Conservation (phyloP, 768 basidiomycete genomes). For the Tubosaeta sp. region DNA sequence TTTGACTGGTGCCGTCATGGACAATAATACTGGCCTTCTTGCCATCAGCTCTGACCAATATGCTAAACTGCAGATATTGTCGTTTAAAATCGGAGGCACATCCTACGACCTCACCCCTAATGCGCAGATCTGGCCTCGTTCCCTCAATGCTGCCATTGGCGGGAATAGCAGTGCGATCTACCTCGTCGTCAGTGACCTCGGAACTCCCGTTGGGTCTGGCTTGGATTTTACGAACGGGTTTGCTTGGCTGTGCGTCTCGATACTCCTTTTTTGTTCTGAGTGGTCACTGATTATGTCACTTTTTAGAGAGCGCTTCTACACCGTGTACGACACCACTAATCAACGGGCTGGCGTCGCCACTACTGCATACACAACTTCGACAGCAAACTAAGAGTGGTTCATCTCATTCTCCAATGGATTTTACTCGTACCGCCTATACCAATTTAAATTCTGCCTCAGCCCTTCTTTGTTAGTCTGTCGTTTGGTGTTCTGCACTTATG, state of each 20-base stretch:
- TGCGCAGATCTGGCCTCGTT: conserved; percentile 7
- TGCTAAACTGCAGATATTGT: conserved; percentile 16
- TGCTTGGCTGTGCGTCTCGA: conserved; percentile 8
- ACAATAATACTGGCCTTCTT: conserved; percentile 24
- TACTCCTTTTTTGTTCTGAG: background rate
- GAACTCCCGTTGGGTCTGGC: conserved; percentile 1
- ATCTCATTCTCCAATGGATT: too few relatives aligned
- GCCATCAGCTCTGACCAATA: conserved; percentile 19
- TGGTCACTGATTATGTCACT: background rate
- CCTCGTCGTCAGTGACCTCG: conserved; percentile 16
- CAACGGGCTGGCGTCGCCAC: conserved; percentile 38
- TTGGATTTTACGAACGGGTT: conserved; percentile 16
- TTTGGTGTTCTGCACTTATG: too few relatives aligned
- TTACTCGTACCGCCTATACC: too few relatives aligned
- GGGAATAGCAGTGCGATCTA: conserved; percentile 18
- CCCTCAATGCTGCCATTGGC: conserved; percentile 21
- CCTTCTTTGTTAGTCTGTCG: too few relatives aligned
- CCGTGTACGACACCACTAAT: conserved; percentile 9
- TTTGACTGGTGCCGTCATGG: conserved; percentile 3
- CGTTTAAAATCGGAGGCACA: conserved; percentile 9
- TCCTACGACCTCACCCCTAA: conserved; percentile 16
- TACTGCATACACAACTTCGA: conserved; percentile 30
- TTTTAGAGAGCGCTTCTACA: conserved; percentile 35
- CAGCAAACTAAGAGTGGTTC: background rate
- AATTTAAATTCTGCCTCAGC: too few relatives aligned